Percentiles rank a stretch among this genome's conserved stretches.
Evolutionary conservation across 805 yeast species (phyloP).

Genomic region (Candida boidinii): DNA sequence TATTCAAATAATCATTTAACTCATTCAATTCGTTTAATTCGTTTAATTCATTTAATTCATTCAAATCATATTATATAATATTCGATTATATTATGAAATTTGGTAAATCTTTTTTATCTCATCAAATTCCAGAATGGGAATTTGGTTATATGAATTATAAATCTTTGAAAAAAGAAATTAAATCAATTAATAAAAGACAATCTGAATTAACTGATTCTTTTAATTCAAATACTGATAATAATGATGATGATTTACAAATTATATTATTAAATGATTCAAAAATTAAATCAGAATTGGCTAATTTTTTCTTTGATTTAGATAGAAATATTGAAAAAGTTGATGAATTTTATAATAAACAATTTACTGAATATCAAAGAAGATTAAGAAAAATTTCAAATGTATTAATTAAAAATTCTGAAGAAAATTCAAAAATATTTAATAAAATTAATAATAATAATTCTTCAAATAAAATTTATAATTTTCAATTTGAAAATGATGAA

Average conservation of each 20-base stretch:
- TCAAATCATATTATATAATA: no score
- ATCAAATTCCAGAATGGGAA: conserved; percentile 94
- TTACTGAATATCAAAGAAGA: conserved; percentile 65
- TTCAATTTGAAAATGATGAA: conserved; percentile 29
- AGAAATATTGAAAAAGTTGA: conserved; percentile 77
- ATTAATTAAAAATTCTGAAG: conserved; percentile 28
- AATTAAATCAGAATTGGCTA: conserved; percentile 41
- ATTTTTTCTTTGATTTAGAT: conserved; percentile 72
- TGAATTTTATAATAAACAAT: conserved; percentile 66
- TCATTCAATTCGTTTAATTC: no score
- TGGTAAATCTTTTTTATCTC: conserved; percentile 69
- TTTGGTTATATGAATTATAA: conserved; percentile 80
- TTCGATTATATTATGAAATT: no score
- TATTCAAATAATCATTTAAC: no score
- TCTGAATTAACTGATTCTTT: conserved; percentile 18
- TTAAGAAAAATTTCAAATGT: conserved; percentile 38
- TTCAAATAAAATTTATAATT: no score
- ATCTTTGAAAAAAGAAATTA: conserved; percentile 71
- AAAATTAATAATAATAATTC: background rate
- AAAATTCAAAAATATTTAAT: no score
- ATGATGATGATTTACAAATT: conserved; percentile 14
- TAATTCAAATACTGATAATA: no score
- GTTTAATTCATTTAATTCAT: no score
- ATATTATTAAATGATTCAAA: conserved; percentile 32
- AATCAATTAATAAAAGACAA: conserved; percentile 44